Evolutionary conservation across 176 grass and related monocot genomes (phyloP).

Genomic region (Oryza glumipatula): DNA sequence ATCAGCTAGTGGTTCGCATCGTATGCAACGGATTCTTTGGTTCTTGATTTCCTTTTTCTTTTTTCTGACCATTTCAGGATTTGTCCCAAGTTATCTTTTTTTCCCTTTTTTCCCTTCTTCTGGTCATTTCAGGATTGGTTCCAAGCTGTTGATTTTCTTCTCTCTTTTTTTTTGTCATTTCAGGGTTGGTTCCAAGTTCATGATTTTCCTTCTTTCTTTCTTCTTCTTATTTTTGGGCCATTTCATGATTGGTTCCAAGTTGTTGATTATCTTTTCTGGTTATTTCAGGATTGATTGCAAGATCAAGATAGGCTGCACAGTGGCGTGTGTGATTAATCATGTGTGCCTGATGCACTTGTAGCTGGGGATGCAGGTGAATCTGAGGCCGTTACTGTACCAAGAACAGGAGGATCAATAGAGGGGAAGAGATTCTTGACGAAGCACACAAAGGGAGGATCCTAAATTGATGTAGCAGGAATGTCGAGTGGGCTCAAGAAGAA

Average conservation of each 20-base stretch:
- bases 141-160: no score
- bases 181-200: no score
- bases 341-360: constrained; percentile 4
- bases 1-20: not conserved
- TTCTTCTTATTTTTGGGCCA: no score
- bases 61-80: not conserved
- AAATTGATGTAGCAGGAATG: constrained; percentile 22
- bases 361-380: constrained; percentile 23
- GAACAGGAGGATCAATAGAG: constrained; percentile 9
- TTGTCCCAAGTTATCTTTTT: no score
- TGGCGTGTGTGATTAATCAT: not conserved
- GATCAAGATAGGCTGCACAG: not conserved
- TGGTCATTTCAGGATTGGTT: constrained; percentile 18
- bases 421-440: not conserved
- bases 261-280: not conserved
- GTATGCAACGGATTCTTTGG: not conserved
- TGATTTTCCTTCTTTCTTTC: not conserved
- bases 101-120: not conserved
- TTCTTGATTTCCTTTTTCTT: not conserved
- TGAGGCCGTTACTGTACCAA: not conserved
- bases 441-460: not conserved
- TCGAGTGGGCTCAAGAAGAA: constrained; percentile 36
- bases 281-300: constrained; percentile 25
- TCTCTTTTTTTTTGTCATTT: no score
- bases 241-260: no score